Base-by-base conservation (phyloP, 257 asterid species). In the Solanum ossicruentum region DNA sequence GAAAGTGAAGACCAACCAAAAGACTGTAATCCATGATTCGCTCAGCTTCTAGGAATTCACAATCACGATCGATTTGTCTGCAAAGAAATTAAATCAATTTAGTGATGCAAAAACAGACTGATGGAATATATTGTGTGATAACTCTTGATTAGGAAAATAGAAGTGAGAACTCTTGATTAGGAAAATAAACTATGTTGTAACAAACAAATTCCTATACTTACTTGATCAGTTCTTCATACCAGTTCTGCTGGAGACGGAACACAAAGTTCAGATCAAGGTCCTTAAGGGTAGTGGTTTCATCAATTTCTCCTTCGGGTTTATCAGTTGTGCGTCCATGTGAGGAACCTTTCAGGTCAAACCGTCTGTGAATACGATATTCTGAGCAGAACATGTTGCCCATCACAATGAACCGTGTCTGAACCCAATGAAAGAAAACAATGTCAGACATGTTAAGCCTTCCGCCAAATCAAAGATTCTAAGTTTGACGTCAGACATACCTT, bases 351-450 rank as follows among this genome's bases (percentile, higher is more conserved):
- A 96, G 90, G 84, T 96, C 99, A 69, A 96, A 96, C 51, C 99
- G 91, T 87, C 96, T 90, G 63, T 96, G 98, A 55, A 96, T 96
- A 77, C 93, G 93, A 85, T 93, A 95, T 52, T 96, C 99, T n/a
- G 99, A 93, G 91, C 99, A 94, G 93, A 96, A 95, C 87, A 96
- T 81, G 87, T 96, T 96, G 51, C 98, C 98, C 99, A 96, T 96
- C 77, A 96, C 98, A 90, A 96, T 91, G 87, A 96, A 95, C 87
- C 99, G 93, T 0, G 98, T 97, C 99, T 97, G 69, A 43, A 85
- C 32, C 18, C n/a, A 85, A 81, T 8, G 10, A 82, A 84, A 15
- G 43, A 28, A 26, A 71, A 15, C 17, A 3, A 51, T 85, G 81
- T 90, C 36, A 92, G 88, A 71, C 71, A 86, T 52, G 60, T 56